These are phyloP conservation scores for Coemansia sp. DNA, from an alignment of 192 early-diverging fungal species.

Conservation along the genomic window DNA sequence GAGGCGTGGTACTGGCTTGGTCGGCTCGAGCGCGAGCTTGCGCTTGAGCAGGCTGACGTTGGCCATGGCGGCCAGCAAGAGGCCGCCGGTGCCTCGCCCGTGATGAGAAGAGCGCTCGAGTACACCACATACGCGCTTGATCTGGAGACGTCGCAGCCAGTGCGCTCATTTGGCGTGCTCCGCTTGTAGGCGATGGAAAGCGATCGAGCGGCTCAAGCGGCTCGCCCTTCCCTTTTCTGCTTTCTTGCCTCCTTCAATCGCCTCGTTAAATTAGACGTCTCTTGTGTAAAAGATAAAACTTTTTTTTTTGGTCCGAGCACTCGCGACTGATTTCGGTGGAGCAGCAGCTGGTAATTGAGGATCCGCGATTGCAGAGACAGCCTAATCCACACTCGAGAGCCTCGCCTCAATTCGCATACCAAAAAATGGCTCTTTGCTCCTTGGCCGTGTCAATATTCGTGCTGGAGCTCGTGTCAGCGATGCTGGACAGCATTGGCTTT, in stretches of 20 bases:
- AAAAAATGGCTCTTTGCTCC: slow-evolving; percentile 41
- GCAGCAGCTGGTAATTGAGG: no score
- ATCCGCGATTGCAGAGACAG: no score
- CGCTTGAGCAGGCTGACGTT: slow-evolving; percentile 17
- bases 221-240: not conserved
- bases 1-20: slow-evolving; percentile 59
- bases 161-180: slow-evolving; percentile 37
- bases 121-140: slow-evolving; percentile 51
- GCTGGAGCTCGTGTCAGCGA: slow-evolving; percentile 66
- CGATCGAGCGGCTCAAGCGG: no score
- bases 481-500: slow-evolving; percentile 60
- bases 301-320: not conserved
- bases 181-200: not conserved
- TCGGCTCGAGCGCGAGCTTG: slow-evolving; percentile 51
- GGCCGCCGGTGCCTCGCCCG: not conserved
- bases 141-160: slow-evolving; percentile 52
- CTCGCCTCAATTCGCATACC: not conserved
- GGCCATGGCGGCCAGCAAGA: not conserved
- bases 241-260: no score
- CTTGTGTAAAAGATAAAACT: no score
- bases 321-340: not conserved
- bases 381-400: not conserved
- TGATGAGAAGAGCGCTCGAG: slow-evolving; percentile 36
- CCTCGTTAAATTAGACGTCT: no score
- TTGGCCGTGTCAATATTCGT: slow-evolving; percentile 62